These are phyloP conservation scores for Mrakia blollopis DNA, from an alignment of 768 basidiomycete genomes.

Conservation along the genomic window DNA sequence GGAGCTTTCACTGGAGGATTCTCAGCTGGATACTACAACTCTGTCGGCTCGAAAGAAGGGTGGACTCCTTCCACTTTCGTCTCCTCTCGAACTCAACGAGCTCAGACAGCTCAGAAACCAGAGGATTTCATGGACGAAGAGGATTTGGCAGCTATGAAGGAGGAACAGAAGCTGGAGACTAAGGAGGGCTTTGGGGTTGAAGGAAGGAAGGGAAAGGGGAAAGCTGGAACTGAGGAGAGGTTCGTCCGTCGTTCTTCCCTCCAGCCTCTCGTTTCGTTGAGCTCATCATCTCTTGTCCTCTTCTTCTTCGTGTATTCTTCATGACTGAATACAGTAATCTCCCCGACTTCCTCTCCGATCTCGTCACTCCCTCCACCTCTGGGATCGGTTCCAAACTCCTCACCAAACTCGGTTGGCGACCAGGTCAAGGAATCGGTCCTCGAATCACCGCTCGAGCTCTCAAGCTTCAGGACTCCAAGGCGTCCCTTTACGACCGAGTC, in stretches of 20 bases:
- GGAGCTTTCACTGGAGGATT: slow-evolving; percentile 98
- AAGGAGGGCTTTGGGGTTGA: slow-evolving; percentile 66
- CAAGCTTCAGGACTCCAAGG: slow-evolving; percentile 47
- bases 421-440: slow-evolving; percentile 90
- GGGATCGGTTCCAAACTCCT: slow-evolving; percentile 79
- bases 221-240: slow-evolving; percentile 8
- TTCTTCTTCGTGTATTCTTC: neutral
- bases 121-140: slow-evolving; percentile 99
- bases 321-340: slow-evolving; percentile 24
- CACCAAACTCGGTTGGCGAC: slow-evolving; percentile 91
- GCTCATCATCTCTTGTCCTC: neutral
- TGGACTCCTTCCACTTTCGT: slow-evolving; percentile 91
- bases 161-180: slow-evolving; percentile 67
- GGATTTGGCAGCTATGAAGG: slow-evolving; percentile 75
- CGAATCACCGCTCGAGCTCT: slow-evolving; percentile 72
- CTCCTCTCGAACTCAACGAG: slow-evolving; percentile 74
- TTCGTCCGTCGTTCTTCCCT: neutral
- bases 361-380: slow-evolving; percentile 69
- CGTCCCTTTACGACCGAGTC: slow-evolving; percentile 38
- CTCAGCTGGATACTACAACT: slow-evolving; percentile 94
- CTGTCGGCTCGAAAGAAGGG: slow-evolving; percentile 95
- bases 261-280: slow-evolving; percentile 38
- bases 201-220: slow-evolving; percentile 38
- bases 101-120: slow-evolving; percentile 49
- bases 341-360: slow-evolving; percentile 45